These are phyloP conservation scores for Ophiosphaerella narmari DNA, from an alignment of 2,329 filamentous ascomycete genomes.

Conservation along the genomic window DNA sequence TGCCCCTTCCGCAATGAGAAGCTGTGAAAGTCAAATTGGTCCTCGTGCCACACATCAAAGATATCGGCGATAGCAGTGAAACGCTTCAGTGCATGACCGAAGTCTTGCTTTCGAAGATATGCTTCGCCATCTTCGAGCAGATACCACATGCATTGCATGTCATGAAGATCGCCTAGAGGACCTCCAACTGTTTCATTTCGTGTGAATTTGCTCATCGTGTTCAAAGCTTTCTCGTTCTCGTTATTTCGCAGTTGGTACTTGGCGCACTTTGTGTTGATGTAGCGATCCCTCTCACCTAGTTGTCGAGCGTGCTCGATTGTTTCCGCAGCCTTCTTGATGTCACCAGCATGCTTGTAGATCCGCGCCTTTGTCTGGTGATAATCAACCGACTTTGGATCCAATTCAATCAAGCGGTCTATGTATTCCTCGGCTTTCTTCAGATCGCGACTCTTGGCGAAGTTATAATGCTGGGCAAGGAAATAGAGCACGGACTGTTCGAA, in stretches of 20 bases:
- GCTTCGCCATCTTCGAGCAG: conserved; percentile 93
- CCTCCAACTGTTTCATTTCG: conserved; percentile 87
- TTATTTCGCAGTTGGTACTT: conserved; percentile 96
- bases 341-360: conserved; percentile 88
- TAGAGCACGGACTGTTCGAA: conserved; percentile 84
- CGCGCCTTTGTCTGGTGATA: conserved; percentile 95
- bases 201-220: conserved; percentile 93
- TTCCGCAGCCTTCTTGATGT: conserved; percentile 77
- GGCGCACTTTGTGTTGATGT: conserved; percentile 97
- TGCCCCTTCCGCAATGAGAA: conserved; percentile 98
- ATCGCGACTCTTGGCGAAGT: conserved; percentile 86
- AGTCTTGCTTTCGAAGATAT: conserved; percentile 78
- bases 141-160: conserved; percentile 99
- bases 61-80: conserved; percentile 88
- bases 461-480: conserved; percentile 96
- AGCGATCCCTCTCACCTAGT: conserved; percentile 87
- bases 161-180: conserved; percentile 85
- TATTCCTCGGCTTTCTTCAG: conserved; percentile 79
- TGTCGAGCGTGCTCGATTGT: conserved; percentile 86
- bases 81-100: conserved; percentile 86
- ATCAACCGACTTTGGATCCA: conserved; percentile 81
- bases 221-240: conserved; percentile 81
- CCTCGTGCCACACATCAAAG: conserved; percentile 97
- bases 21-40: conserved; percentile 98
- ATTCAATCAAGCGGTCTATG: conserved; percentile 80